Conservation (phyloP, 768 basidiomycete species). For the Mycena maculata region DNA sequence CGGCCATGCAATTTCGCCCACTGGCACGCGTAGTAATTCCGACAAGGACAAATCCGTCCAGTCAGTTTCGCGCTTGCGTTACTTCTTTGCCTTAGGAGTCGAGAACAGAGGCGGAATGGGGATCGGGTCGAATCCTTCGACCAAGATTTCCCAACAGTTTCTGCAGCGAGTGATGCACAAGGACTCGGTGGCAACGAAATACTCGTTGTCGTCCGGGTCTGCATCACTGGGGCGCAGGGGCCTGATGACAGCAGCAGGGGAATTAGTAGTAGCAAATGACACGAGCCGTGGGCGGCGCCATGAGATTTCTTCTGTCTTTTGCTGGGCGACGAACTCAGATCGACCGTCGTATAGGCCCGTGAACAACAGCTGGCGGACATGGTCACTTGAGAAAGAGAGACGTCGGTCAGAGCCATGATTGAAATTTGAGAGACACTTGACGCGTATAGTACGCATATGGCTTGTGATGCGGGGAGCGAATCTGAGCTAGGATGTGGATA, state of each 20-base stretch:
- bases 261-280: slow-evolving; percentile 68
- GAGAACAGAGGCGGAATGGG: slow-evolving; percentile 41
- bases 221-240: slow-evolving; percentile 57
- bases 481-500: slow-evolving; percentile 69
- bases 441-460: slow-evolving; percentile 72
- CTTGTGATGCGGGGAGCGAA: slow-evolving; percentile 66
- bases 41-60: slow-evolving; percentile 40
- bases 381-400: slow-evolving; percentile 55
- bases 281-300: slow-evolving; percentile 63
- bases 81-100: slow-evolving; percentile 50
- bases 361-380: slow-evolving; percentile 76
- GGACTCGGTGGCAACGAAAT: slow-evolving; percentile 67
- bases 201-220: slow-evolving; percentile 51
- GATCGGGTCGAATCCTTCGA: slow-evolving; percentile 63
- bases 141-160: slow-evolving; percentile 72
- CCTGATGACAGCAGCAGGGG: slow-evolving; percentile 62
- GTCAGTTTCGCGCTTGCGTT: slow-evolving; percentile 43
- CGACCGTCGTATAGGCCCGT: slow-evolving; percentile 67
- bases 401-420: slow-evolving; percentile 19
- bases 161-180: slow-evolving; percentile 63
- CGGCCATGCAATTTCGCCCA: slow-evolving; percentile 77
- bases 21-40: slow-evolving; percentile 42
- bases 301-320: slow-evolving; percentile 56
- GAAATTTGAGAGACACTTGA: slow-evolving; percentile 1
- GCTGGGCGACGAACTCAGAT: slow-evolving; percentile 57